Conservation (phyloP, 345 rosid genomes). For the Pugionium cornutum region DNA sequence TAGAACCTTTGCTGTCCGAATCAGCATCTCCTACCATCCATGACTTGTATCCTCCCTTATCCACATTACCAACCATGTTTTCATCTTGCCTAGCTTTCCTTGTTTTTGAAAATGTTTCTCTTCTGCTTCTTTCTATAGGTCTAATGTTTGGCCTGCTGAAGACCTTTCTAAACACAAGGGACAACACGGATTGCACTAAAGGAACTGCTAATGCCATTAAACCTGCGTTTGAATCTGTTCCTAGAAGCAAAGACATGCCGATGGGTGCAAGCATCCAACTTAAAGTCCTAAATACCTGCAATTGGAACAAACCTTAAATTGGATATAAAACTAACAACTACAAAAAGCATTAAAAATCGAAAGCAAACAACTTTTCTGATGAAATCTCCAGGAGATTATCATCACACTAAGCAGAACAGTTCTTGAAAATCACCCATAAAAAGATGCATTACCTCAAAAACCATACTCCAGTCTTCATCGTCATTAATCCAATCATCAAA, state of each 20-base stretch:
- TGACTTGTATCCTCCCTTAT: constrained; percentile 56
- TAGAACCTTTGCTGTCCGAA: constrained; percentile 29
- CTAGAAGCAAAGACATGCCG: constrained; percentile 63
- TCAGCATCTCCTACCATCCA: constrained; percentile 54
- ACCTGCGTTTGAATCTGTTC: constrained; percentile 75
- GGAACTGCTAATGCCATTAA: constrained; percentile 91
- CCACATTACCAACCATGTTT: constrained; percentile 26
- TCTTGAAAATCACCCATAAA: background rate
- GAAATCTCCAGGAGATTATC: background rate
- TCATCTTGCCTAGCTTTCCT: constrained; percentile 39
- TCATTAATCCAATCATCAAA: constrained; percentile 39
- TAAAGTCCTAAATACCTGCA: constrained; percentile 62
- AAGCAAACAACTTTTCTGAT: constrained; percentile 7
- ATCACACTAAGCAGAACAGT: background rate
- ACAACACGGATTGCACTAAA: constrained; percentile 61
- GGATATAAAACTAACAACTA: background rate
- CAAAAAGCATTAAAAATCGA: background rate
- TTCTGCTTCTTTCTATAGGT: constrained; percentile 43
- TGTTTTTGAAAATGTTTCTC: constrained; percentile 48
- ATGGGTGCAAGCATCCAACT: constrained; percentile 88
- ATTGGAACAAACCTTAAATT: background rate
- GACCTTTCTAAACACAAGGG: constrained; percentile 58
- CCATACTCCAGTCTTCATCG: constrained; percentile 53
- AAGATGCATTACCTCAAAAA: constrained; percentile 57
- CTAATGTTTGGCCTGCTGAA: constrained; percentile 48